Base-by-base conservation (phyloP, 371 early-diverging fungal genomes). In the Mortierella sp. region DNA sequence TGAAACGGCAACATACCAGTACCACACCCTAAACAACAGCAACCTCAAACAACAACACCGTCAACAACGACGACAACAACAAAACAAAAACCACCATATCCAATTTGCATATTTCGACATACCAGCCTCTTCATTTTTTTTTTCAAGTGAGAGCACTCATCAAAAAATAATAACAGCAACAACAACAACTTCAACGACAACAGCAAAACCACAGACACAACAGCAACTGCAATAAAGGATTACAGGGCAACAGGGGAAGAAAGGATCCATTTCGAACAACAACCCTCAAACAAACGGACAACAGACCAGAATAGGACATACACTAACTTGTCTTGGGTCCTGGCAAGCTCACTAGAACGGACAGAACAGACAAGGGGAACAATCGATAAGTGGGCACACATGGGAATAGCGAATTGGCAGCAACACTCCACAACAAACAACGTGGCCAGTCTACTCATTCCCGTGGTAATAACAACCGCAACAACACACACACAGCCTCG, bases 151-250 rank as follows among this genome's bases (percentile, higher is more conserved):
- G 65, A 50, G 50, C 55, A 55, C 38, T 26, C 57, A 58, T 42
- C 68, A 74, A 47, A 74, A 74, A 38, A 57, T 31, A 11, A 50
- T 13, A 50, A 50, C 50, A 50, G 60, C 45, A 38, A 2, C 60
- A 24, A 58, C 19, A 58, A 26, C 47, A 63, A 38, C 75, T 31
- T 48, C 2, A 47, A 52, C 42, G 16, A 13, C 2, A 34, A 65
- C 54, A n/a, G 42, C 54, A 74, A 74, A 44, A 63, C 60, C 60
- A 75, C 44, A 47, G 19, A 26, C 34, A 31, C 34, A 63, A 63
- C 63, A 63, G 34, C 63, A 63, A 63, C 31, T 34, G 21, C 31
- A 47, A 48, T 38, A 16, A 3, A 0, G 73, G 52, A 28, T 63
- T 7, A 73, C 73, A 47, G 52, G 34, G 50, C 47, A 31, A 34